Conservation (phyloP, 345 rosid genomes). For the Zanthoxylum bungeanum region DNA sequence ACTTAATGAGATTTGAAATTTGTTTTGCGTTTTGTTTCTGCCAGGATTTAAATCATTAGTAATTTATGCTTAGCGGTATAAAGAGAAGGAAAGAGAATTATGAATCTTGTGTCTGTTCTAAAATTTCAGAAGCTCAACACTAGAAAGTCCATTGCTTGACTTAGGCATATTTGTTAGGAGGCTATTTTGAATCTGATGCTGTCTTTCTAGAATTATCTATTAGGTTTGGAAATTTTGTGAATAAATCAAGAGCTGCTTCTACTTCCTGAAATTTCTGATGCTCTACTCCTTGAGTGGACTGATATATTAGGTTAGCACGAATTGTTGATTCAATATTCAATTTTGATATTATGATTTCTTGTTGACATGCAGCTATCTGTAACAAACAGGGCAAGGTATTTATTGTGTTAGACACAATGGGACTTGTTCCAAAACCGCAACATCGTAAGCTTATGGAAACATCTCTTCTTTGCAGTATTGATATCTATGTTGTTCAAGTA, state of each 20-base stretch:
- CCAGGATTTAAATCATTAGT: not conserved
- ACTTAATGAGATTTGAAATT: not conserved
- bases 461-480: slow-evolving; percentile 19
- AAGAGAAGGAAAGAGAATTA: not conserved
- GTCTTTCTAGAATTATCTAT: not conserved
- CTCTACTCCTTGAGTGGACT: not conserved
- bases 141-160: not conserved
- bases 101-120: not conserved
- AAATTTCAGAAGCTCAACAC: not conserved
- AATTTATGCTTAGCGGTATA: not conserved
- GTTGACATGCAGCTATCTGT: slow-evolving; percentile 64
- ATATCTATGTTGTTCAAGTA: slow-evolving; percentile 12
- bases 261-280: not conserved
- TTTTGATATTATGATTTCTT: slow-evolving; percentile 11
- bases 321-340: not conserved
- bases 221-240: not conserved
- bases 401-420: slow-evolving; percentile 60
- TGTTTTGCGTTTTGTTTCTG: not conserved
- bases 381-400: slow-evolving; percentile 82
- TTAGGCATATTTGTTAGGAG: not conserved
- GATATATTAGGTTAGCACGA: not conserved
- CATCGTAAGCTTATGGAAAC: slow-evolving; percentile 61
- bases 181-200: not conserved
- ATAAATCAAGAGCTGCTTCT: not conserved
- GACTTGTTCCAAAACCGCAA: slow-evolving; percentile 61